Percentiles rank a stretch among this genome's conserved stretches.
Evolutionary conservation across 371 early-diverging fungal species (phyloP).

Genomic region (Lichtheimia hyalospora): DNA sequence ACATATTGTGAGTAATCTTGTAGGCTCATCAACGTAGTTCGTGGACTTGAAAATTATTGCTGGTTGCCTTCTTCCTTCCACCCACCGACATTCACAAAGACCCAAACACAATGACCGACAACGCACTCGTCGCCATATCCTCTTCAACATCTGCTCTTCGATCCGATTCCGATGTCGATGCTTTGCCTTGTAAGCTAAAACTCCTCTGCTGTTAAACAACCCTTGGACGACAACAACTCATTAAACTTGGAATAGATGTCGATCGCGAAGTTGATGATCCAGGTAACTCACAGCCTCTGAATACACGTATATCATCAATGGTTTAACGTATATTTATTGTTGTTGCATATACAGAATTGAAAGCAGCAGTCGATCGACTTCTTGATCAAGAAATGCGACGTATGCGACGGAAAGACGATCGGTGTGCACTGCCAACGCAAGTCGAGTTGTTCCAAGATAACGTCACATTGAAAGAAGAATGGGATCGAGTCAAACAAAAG

Average conservation of each 20-base stretch:
- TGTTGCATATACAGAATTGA: constrained; percentile 28
- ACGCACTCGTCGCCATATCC: constrained; percentile 4
- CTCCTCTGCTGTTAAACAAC: neutral
- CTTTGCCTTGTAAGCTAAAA: constrained; percentile 40
- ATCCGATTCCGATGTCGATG: constrained; percentile 38
- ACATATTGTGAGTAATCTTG: neutral
- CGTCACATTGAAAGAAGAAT: constrained; percentile 57
- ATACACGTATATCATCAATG: neutral
- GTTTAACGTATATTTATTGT: neutral
- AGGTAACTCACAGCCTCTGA: constrained; percentile 11
- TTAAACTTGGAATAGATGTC: constrained; percentile 26
- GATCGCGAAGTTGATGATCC: constrained; percentile 45
- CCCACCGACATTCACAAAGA: neutral
- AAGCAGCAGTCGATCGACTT: constrained; percentile 56
- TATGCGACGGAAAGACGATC: constrained; percentile 47
- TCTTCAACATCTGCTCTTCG: constrained; percentile 12
- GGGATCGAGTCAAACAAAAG: constrained; percentile 60
- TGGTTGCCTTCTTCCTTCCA: neutral
- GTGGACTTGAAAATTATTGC: too few relatives aligned
- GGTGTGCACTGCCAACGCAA: constrained; percentile 30
- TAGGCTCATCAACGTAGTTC: too few relatives aligned
- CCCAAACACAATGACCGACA: constrained; percentile 1
- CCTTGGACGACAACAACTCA: neutral
- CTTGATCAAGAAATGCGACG: constrained; percentile 72
- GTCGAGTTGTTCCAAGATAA: constrained; percentile 42